Percentiles rank a stretch among this genome's conserved stretches.
These are phyloP conservation scores for Rhizophora apiculata DNA, from an alignment of 345 rosid genomes.

Conservation along the genomic window DNA sequence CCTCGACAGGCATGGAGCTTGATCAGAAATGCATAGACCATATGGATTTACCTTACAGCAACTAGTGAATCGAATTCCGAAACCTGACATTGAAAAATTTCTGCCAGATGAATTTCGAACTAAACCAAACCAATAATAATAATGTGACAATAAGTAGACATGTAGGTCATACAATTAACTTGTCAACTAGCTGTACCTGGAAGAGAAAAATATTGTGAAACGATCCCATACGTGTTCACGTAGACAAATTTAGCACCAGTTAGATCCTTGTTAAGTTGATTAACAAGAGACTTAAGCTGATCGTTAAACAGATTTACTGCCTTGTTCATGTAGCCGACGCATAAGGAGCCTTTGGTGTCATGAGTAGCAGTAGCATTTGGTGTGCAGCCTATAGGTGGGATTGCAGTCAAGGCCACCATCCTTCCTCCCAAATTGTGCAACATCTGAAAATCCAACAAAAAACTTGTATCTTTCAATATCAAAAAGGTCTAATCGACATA, in stretches of 20 bases:
- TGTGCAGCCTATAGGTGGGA: constrained; percentile 15
- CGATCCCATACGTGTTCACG: not conserved
- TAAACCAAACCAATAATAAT: no score
- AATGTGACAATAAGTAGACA: no score
- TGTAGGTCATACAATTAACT: no score
- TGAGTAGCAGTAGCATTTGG: constrained; percentile 6
- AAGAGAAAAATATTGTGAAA: no score
- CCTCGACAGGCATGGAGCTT: not conserved
- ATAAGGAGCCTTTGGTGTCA: constrained; percentile 3
- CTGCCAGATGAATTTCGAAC: no score
- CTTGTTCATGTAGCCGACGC: constrained; percentile 19
- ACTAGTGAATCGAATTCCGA: not conserved
- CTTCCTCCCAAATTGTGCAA: constrained; percentile 26
- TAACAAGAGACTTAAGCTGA: constrained; percentile 4
- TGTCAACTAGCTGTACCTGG: no score
- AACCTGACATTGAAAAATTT: not conserved
- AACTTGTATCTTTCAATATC: no score
- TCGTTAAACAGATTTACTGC: constrained; percentile 21
- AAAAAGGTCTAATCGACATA: no score
- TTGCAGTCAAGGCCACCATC: constrained; percentile 21
- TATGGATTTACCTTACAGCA: constrained; percentile 10
- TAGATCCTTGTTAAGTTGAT: constrained; percentile 5
- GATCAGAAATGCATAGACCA: constrained; percentile 2
- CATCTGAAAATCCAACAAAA: constrained; percentile 1
- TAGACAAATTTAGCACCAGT: constrained; percentile 13